These are phyloP conservation scores for Monosporascus sp. DNA, from an alignment of 2,329 filamentous ascomycete species.

Conservation along the genomic window DNA sequence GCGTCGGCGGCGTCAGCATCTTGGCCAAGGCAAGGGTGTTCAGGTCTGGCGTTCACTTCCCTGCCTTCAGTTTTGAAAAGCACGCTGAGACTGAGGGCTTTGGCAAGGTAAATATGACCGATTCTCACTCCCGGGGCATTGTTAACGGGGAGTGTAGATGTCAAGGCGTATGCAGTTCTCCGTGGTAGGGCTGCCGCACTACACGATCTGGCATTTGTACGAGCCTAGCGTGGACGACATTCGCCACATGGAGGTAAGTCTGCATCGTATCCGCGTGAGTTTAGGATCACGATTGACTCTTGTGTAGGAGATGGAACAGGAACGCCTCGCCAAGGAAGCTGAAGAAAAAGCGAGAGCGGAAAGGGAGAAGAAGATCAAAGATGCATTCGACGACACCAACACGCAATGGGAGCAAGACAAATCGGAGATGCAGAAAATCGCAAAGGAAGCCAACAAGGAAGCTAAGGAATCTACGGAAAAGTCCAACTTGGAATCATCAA, in stretches of 20 bases:
- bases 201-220: slow-evolving; percentile 99
- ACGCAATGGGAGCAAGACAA: slow-evolving; percentile 90
- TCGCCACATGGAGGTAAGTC: slow-evolving; percentile 79
- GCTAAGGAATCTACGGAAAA: slow-evolving; percentile 18
- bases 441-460: slow-evolving; percentile 47
- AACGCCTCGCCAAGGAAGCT: slow-evolving; percentile 71
- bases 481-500: not conserved
- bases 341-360: slow-evolving; percentile 73
- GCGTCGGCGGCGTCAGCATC: slow-evolving; percentile 95
- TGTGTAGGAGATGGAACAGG: slow-evolving; percentile 80
- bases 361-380: slow-evolving; percentile 70
- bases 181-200: slow-evolving; percentile 91
- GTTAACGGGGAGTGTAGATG: slow-evolving; percentile 58
- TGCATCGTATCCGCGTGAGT: not conserved
- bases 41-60: slow-evolving; percentile 91
- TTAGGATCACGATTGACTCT: slow-evolving; percentile 8
- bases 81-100: slow-evolving; percentile 98
- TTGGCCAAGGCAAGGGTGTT: slow-evolving; percentile 95
- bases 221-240: slow-evolving; percentile 98
- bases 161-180: slow-evolving; percentile 93
- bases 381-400: slow-evolving; percentile 70
- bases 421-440: slow-evolving; percentile 65
- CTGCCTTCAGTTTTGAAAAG: slow-evolving; percentile 97
- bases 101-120: slow-evolving; percentile 67
- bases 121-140: slow-evolving; percentile 4